phyloP scores from a whole-genome alignment of 2,329 filamentous ascomycete genomes.

The Neonectria neomacrospora region DNA sequence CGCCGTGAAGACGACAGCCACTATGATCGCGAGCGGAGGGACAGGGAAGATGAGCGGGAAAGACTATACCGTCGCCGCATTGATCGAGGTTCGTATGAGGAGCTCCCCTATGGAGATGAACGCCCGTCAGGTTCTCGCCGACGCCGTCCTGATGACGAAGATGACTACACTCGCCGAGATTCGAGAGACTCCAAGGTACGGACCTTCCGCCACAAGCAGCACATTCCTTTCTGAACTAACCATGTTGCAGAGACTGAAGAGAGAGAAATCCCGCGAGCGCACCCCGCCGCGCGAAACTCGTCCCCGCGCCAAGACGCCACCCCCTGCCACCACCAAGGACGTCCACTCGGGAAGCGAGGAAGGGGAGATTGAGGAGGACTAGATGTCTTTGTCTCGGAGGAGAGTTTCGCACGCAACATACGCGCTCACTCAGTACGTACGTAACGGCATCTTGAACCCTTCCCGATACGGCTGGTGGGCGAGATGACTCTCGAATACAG shows the following conservation, averaged over 20 bases:
- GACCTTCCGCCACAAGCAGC: not conserved
- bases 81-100: slow-evolving; percentile 82
- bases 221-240: slow-evolving; percentile 41
- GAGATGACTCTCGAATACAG: slow-evolving; percentile 47
- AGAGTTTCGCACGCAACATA: slow-evolving; percentile 21
- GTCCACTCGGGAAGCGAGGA: slow-evolving; percentile 86
- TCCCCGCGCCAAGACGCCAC: slow-evolving; percentile 68
- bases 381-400: slow-evolving; percentile 33
- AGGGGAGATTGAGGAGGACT: slow-evolving; percentile 94
- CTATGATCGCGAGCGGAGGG: slow-evolving; percentile 88
- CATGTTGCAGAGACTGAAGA: slow-evolving; percentile 63
- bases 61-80: slow-evolving; percentile 83
- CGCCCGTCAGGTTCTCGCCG: slow-evolving; percentile 74
- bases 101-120: slow-evolving; percentile 90
- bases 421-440: slow-evolving; percentile 43
- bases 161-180: slow-evolving; percentile 72
- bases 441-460: slow-evolving; percentile 43
- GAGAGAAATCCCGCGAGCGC: slow-evolving; percentile 69
- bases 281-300: slow-evolving; percentile 68
- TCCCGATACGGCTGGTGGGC: slow-evolving; percentile 38
- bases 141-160: slow-evolving; percentile 82
- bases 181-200: slow-evolving; percentile 75
- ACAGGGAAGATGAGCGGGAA: slow-evolving; percentile 91
- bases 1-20: slow-evolving; percentile 72
- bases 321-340: slow-evolving; percentile 57